Evolutionary conservation across 345 rosid genomes (phyloP).

Genomic region (Passiflora organensis): DNA sequence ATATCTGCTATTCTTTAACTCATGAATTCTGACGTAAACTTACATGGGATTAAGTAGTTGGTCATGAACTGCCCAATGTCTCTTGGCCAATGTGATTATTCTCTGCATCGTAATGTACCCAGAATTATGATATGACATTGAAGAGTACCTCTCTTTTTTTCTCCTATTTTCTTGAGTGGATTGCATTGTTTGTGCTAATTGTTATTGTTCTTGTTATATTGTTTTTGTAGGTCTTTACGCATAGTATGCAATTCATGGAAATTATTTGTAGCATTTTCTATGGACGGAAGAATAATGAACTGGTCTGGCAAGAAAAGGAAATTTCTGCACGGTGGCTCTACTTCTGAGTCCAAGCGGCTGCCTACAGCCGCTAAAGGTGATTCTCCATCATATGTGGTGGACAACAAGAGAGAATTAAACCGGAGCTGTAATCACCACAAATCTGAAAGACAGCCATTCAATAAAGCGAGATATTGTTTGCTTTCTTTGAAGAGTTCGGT

Average conservation of each 20-base stretch:
- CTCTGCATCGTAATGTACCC: neutral
- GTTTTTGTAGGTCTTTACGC: conserved; percentile 52
- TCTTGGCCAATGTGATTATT: neutral
- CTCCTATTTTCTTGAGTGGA: neutral
- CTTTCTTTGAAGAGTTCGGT: conserved; percentile 61
- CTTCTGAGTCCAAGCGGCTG: conserved; percentile 14
- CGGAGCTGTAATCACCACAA: conserved; percentile 1
- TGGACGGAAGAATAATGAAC: conserved; percentile 19
- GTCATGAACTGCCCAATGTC: neutral
- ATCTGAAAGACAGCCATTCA: conserved; percentile 28
- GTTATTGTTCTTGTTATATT: neutral
- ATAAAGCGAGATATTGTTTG: conserved; percentile 61
- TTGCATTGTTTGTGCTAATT: neutral
- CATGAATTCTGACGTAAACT: neutral
- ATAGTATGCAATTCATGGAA: conserved; percentile 52
- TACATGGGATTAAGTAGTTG: neutral
- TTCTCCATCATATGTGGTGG: conserved; percentile 14
- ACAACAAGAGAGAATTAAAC: conserved; percentile 14
- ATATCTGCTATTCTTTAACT: conserved; percentile 1
- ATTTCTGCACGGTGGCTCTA: conserved; percentile 19
- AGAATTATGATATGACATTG: neutral
- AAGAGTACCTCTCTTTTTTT: neutral
- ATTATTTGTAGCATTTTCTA: conserved; percentile 41
- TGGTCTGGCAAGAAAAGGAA: conserved; percentile 50
- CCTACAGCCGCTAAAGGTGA: conserved; percentile 5